Conservation (phyloP, 1,284 basidiomycete species). For the Cryptococcus sp. region DNA sequence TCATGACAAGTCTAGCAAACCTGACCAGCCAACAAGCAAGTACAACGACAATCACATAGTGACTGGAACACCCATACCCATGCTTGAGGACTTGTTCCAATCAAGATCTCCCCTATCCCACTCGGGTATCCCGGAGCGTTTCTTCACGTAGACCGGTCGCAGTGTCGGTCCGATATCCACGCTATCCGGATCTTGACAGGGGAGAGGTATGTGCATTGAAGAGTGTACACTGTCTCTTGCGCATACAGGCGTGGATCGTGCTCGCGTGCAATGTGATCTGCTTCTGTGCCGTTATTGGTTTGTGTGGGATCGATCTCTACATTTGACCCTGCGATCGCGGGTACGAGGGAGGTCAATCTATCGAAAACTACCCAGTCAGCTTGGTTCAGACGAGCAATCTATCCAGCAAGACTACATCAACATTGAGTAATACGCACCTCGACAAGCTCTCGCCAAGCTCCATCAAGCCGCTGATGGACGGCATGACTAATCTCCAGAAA, state of each 20-base stretch:
- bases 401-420: no score
- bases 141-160: slow-evolving; percentile 13
- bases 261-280: background rate
- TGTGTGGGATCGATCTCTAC: background rate
- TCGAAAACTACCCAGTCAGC: background rate
- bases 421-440: no score
- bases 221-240: slow-evolving; percentile 21
- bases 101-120: slow-evolving; percentile 8
- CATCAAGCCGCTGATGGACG: background rate
- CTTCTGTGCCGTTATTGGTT: background rate
- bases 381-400: no score
- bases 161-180: slow-evolving; percentile 13
- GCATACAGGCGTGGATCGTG: slow-evolving; percentile 7
- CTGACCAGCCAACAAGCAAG: no score
- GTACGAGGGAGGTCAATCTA: background rate
- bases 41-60: background rate
- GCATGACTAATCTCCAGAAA: background rate
- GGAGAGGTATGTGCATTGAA: slow-evolving; percentile 5
- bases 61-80: slow-evolving; percentile 11
- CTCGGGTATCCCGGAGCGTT: slow-evolving; percentile 13
- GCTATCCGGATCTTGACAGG: background rate
- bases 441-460: background rate
- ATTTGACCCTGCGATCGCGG: background rate
- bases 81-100: slow-evolving; percentile 1
- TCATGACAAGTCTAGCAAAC: no score